Base-by-base conservation (phyloP, 306 rosid species). In the Sicyos baderoa region DNA sequence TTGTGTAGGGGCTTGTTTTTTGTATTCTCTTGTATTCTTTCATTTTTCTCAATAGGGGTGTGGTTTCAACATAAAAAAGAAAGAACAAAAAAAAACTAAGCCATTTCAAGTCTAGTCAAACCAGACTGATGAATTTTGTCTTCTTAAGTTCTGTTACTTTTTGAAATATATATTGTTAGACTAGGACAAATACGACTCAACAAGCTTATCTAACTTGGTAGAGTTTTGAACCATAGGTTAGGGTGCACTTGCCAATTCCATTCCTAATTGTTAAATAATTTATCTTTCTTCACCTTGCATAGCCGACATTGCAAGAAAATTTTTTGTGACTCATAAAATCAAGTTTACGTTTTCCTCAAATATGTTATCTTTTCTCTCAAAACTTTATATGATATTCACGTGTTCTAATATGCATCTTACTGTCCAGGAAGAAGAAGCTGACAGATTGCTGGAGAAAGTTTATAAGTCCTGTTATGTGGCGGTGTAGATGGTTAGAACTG, bases 401-500 rank as follows among this genome's bases (percentile, higher is more conserved):
- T 71, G 57, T 67, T 72, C 40, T 35, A 40, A 35, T 51, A 14
- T 68, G 60, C 69, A 59, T 66, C 55, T 25, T 59, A 73, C 64
- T 57, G 13, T 78, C 62, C 76, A 93, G 94, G 79, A 81, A 78
- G 79, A 88, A 80, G 78, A 88, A 74, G 78, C 67, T 81, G 78
- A 88, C 91, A 58, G 61, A 6, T 73, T 89, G 86, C 57, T 93
- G 96, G 97, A 86, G 79, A 78, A 84, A 42, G 76, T 93, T 85
- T 78, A 80, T 84, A 72, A 73, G 65, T 62, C 97, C 96, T 40
- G 55, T 85, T 25, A 78, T 44, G 79, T 84, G 89, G 91, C 91
- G 96, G 21, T 84, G 87, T 80, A 93, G 86, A 83, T 90, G 97
- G 97, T 32, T 81, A 48, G 99, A 88, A 74, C 75, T 90, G 80